These are phyloP conservation scores for Diversispora epigaea DNA, from an alignment of 192 early-diverging fungal genomes.

Conservation along the genomic window DNA sequence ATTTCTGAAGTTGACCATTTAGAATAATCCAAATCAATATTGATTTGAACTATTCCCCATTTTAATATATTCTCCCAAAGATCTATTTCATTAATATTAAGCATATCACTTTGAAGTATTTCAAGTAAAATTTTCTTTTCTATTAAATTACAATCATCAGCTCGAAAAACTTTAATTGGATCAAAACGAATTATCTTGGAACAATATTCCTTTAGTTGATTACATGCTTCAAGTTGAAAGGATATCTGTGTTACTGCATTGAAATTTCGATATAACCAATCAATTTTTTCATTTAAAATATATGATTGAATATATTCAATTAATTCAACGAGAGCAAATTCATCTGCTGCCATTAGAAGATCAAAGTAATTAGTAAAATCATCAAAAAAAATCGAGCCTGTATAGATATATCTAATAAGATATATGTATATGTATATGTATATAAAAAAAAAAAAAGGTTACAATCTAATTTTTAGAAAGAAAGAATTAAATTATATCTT, in stretches of 20 bases:
- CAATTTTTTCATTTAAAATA: neutral
- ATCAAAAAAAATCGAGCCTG: neutral
- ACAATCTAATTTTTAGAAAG: neutral
- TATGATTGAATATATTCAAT: neutral
- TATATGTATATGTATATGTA: neutral
- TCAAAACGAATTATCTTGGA: neutral
- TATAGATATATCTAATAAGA: conserved; percentile 18
- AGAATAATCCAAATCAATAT: neutral
- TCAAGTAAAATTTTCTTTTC: neutral
- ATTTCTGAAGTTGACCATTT: neutral
- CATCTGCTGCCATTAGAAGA: neutral
- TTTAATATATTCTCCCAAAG: conserved; percentile 4
- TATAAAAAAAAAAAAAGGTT: neutral
- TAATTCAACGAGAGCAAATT: neutral
- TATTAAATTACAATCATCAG: neutral
- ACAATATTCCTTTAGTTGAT: neutral
- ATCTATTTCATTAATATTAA: neutral
- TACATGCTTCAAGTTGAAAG: neutral
- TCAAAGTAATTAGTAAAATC: neutral
- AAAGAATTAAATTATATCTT: neutral
- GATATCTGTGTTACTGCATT: neutral
- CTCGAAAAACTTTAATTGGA: neutral
- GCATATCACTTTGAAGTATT: neutral
- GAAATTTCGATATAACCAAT: neutral
- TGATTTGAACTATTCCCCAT: neutral